Percentiles rank a stretch among this genome's conserved stretches.
Conservation (phyloP, 805 yeast genomes). For the Sugiyamaella marilandica region DNA sequence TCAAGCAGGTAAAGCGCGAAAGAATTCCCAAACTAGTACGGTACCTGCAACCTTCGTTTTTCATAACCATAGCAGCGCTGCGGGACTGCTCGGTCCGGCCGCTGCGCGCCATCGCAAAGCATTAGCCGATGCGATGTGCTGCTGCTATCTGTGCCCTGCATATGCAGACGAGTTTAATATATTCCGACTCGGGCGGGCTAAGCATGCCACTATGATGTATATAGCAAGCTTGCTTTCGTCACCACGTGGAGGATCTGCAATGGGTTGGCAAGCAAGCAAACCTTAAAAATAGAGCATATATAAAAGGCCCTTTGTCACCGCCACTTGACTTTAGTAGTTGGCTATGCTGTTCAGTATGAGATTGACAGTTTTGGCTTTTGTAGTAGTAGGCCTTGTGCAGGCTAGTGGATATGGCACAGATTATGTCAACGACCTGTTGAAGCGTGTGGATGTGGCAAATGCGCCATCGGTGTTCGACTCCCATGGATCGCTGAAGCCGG, state of each 20-base stretch:
- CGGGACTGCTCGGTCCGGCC: neutral
- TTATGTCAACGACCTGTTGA: conserved; percentile 8
- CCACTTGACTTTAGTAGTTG: too few species aligned
- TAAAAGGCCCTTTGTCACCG: neutral
- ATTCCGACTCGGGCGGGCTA: too few species aligned
- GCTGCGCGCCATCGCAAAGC: neutral
- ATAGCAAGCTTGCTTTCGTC: conserved; percentile 1
- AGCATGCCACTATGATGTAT: neutral
- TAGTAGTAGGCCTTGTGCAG: neutral
- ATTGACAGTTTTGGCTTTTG: neutral
- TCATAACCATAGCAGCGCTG: neutral
- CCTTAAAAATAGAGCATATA: neutral
- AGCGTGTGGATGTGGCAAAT: conserved; percentile 30
- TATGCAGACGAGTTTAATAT: neutral
- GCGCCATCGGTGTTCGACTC: conserved; percentile 32
- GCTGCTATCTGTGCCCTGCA: neutral
- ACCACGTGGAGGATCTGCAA: neutral
- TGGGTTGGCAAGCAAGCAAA: neutral
- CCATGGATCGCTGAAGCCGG: conserved; percentile 34
- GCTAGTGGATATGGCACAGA: neutral
- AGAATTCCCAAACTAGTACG: too few species aligned
- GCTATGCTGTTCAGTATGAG: neutral
- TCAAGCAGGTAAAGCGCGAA: neutral
- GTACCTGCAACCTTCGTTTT: neutral
- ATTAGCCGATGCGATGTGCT: neutral